Evolutionary conservation across 2,329 filamentous ascomycete genomes (phyloP).

Genomic region (Paecilomyces formosus): DNA sequence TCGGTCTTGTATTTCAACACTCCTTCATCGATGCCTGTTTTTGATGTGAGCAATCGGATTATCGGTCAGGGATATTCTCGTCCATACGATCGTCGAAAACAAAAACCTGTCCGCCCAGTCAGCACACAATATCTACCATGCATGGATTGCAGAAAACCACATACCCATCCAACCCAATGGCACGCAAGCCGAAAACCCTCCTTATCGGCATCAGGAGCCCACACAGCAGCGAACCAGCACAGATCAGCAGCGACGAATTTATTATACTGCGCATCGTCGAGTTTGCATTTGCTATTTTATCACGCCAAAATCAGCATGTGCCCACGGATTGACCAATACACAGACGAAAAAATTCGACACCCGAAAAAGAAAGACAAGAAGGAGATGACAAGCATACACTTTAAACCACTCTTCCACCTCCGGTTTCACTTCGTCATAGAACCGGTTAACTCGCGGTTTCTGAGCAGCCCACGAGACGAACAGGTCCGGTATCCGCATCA

Average conservation of each 20-base stretch:
- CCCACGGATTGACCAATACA: no score
- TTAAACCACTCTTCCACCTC: background rate
- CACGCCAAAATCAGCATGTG: background rate
- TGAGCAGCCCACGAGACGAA: background rate
- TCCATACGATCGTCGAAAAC: background rate
- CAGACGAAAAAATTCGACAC: background rate
- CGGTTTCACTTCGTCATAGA: background rate
- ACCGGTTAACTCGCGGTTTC: background rate
- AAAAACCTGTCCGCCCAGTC: background rate
- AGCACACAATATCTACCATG: background rate
- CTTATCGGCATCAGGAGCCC: background rate
- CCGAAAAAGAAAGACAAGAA: background rate
- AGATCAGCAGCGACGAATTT: background rate
- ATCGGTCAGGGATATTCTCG: background rate
- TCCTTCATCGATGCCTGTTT: background rate
- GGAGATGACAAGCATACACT: background rate
- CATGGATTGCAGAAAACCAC: no score
- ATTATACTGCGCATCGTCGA: background rate
- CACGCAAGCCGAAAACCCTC: background rate
- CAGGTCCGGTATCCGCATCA: background rate
- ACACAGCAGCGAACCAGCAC: background rate
- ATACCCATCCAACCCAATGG: background rate
- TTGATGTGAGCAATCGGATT: background rate
- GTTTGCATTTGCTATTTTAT: background rate
- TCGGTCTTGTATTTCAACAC: background rate